Conservation (phyloP, 108 stramenopile species). For the Nitzschia palea region DNA sequence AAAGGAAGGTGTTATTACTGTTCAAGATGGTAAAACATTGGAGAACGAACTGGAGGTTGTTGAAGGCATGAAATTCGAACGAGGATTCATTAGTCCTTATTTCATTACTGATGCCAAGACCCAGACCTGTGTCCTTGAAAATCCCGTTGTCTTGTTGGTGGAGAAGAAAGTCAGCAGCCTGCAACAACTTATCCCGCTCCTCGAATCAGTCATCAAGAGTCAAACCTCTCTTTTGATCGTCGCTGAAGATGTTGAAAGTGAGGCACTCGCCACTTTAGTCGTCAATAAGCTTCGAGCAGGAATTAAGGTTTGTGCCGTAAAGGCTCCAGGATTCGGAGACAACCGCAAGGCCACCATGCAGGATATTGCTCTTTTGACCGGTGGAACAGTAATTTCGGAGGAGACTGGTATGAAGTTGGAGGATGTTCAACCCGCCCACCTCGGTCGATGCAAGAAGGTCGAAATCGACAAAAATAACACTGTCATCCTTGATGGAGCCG, state of each 20-base stretch:
- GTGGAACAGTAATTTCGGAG: constrained; percentile 97
- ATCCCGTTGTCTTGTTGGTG: constrained; percentile 95
- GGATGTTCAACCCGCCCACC: constrained; percentile 85
- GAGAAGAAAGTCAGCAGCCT: constrained; percentile 98
- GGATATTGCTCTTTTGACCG: constrained; percentile 98
- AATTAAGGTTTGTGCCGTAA: constrained; percentile 99
- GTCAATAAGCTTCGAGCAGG: constrained; percentile 99
- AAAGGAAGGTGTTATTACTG: constrained; percentile 99
- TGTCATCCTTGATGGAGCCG: constrained; percentile 94
- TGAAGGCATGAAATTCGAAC: constrained; percentile 99
- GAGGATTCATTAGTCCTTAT: constrained; percentile 99
- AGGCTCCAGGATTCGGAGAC: constrained; percentile 99
- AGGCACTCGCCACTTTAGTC: constrained; percentile 98
- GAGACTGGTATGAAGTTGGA: constrained; percentile 98
- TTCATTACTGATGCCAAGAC: constrained; percentile 99
- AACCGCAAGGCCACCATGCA: constrained; percentile 99
- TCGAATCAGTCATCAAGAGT: constrained; percentile 93
- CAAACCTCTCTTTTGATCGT: constrained; percentile 95
- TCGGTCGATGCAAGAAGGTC: constrained; percentile 93
- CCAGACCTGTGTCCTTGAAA: constrained; percentile 94
- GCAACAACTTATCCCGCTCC: constrained; percentile 94
- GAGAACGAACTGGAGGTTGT: constrained; percentile 99
- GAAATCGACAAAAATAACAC: constrained; percentile 98
- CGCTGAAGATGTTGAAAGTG: constrained; percentile 99
- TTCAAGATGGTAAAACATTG: constrained; percentile 99